Base-by-base conservation (phyloP, 2,329 filamentous ascomycete species). In the Elsinoe fawcettii region DNA sequence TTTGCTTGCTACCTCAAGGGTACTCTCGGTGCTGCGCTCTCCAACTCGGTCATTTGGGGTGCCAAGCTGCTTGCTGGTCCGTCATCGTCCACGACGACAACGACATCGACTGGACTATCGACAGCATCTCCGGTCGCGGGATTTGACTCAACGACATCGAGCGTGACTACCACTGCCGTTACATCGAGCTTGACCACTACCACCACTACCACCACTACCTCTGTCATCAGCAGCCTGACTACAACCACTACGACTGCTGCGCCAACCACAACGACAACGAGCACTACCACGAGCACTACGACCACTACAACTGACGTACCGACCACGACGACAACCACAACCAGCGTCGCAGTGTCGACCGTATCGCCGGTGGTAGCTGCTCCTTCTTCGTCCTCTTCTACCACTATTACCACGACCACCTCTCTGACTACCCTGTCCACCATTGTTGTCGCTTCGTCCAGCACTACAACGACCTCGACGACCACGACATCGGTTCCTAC, bases 1-100 rank as follows among this genome's bases (percentile, higher is more conserved):
- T 30, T 41, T 23, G 61, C 61, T 9, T 66, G 63, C 56, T 60
- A 61, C 16, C 8, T 60, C 51, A 61, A 61, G 47, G 51, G 56
- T 23, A 43, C 55, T 3, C 36, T 66, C 23, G 62, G 62, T 27
- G 39, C n/a, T n/a, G 43, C 56, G 14, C 49, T 60, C 36, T 22
- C 51, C 23, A 58, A 61, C 37, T 44, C 47, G 11, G 58, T 44
- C 18, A 56, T 64, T 22, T 59, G 34, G 14, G 63, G 62, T 22
- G 61, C 61, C 14, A 46, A 49, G 23, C 46, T 60, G 30, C 43
- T 58, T 12, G 37, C 37, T 20, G 46, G 22, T 32, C 7, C 47
- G 22, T 25, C 46, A 18, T 57, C 59, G 20, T 55, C 57, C 2
- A 60, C 58, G 6, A 39, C 53, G 16, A 25, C 56, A 7, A 30